phyloP scores from a whole-genome alignment of 495 filamentous ascomycete species.

The Trichoderma reesei region DNA sequence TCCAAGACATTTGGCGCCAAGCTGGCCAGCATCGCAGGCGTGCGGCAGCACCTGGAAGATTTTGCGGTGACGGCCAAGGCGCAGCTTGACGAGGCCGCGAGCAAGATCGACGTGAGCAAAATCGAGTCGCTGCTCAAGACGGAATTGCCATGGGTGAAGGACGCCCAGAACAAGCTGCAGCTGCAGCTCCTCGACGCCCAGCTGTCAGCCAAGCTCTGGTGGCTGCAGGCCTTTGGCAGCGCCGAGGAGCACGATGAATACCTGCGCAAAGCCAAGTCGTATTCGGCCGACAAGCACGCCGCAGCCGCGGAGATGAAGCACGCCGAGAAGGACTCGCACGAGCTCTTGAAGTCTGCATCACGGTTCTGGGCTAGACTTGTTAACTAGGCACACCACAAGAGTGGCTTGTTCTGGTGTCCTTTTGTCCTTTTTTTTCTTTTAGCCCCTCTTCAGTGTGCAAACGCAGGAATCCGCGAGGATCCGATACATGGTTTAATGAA shows the following conservation, averaged over 20 bases:
- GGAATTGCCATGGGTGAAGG: neutral
- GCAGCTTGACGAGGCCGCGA: conserved; percentile 18
- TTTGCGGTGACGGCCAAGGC: conserved; percentile 23
- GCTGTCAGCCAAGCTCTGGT: conserved; percentile 36
- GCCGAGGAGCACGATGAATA: conserved; percentile 32
- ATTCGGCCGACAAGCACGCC: conserved; percentile 23
- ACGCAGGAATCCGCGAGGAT: neutral
- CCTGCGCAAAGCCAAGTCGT: conserved; percentile 26
- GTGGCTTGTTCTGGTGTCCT: neutral
- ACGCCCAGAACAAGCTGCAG: conserved; percentile 10
- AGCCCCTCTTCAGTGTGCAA: neutral
- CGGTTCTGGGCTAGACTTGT: neutral
- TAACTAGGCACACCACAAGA: neutral
- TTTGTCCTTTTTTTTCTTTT: neutral
- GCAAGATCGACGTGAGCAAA: neutral
- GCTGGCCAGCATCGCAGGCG: conserved; percentile 25
- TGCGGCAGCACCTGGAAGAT: conserved; percentile 25
- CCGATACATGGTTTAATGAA: neutral
- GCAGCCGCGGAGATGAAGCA: conserved; percentile 1
- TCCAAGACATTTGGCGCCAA: conserved; percentile 25
- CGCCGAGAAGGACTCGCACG: neutral
- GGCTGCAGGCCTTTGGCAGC: conserved; percentile 34
- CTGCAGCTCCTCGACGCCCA: conserved; percentile 29
- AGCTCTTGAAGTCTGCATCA: neutral
- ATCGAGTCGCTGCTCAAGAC: neutral